Evolutionary conservation across 768 basidiomycete genomes (phyloP), one percentile per base, ranked within the genome.

Genomic region (Phallus indusiatus): DNA sequence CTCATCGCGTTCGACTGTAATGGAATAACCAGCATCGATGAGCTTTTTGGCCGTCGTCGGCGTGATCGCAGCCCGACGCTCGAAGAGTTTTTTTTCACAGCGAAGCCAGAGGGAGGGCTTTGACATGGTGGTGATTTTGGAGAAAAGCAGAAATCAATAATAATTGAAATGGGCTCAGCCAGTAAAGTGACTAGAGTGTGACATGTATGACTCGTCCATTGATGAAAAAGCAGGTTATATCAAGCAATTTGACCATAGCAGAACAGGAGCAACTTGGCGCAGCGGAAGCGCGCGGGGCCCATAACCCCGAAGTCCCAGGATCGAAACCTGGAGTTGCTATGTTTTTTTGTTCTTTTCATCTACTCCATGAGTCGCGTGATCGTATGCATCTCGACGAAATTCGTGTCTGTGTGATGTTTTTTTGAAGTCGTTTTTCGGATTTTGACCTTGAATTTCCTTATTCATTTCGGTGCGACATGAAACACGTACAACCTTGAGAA

Each of bases 1-100:
- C 54, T 86, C 78, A 71, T 98, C 95, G 63, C 90, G 83, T 74
- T 99, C 96, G 59, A 98, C 94, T 61, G 75, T 80, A 68, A 99
- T 86, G 53, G 87, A 79, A 74, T 97, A 98, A 42, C 94, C 93
- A 49, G 85, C 85, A 65, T 90, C 86, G 69, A 97, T 83, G 61
- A 98, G 82, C 64, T 78, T 81, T 73, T 89, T 91, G 65, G 94
- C 84, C 0, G 90, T 94, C 21, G 88, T 86, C 2, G 96, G 96
- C 11, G 94, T 95, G 63, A 98, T 77, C 8, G 94, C 94, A 28
- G 94, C 85, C 51, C 96, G 90, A 58, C 84, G 84, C 73, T 99
- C 96, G 63, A 94, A 94, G 63, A 84, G 81, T 72, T 98, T 99
- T 70, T 86, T 96, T 78, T 99, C 96, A 76, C 94, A 96, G 65